Evolutionary conservation across 306 rosid species (phyloP).

Genomic region (Acacia melanoxylon): DNA sequence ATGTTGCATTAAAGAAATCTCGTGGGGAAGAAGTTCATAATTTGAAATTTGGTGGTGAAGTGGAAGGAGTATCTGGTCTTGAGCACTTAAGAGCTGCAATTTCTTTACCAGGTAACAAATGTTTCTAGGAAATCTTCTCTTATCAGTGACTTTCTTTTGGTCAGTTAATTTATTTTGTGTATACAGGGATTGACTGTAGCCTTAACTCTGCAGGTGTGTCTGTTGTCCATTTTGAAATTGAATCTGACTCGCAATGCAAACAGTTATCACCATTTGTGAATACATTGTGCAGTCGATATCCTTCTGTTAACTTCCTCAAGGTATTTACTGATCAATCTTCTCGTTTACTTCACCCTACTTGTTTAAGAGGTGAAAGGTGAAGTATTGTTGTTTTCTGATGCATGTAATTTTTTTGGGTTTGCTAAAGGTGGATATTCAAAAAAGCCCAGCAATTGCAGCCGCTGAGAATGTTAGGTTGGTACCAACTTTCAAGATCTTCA

Average conservation of each 20-base stretch:
- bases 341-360: neutral
- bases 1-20: conserved; percentile 86
- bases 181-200: conserved; percentile 3
- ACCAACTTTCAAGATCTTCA: conserved; percentile 97
- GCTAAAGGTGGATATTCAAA: conserved; percentile 75
- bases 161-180: neutral
- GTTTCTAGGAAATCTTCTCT: neutral
- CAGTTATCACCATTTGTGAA: conserved; percentile 78
- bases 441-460: conserved; percentile 57
- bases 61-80: conserved; percentile 75
- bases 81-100: conserved; percentile 82
- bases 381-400: conserved; percentile 21
- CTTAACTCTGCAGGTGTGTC: conserved; percentile 60
- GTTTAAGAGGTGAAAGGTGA: neutral
- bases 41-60: conserved; percentile 90
- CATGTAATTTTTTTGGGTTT: conserved; percentile 26
- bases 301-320: conserved; percentile 87
- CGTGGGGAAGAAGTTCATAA: conserved; percentile 82
- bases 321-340: conserved; percentile 35
- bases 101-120: conserved; percentile 63
- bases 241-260: conserved; percentile 68
- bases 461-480: conserved; percentile 77
- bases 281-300: conserved; percentile 74
- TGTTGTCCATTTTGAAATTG: conserved; percentile 79
- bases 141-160: neutral